Percentiles rank a stretch among this genome's conserved stretches.
Conservation (phyloP, 1,284 basidiomycete species). For the Papiliotrema terrestris region DNA sequence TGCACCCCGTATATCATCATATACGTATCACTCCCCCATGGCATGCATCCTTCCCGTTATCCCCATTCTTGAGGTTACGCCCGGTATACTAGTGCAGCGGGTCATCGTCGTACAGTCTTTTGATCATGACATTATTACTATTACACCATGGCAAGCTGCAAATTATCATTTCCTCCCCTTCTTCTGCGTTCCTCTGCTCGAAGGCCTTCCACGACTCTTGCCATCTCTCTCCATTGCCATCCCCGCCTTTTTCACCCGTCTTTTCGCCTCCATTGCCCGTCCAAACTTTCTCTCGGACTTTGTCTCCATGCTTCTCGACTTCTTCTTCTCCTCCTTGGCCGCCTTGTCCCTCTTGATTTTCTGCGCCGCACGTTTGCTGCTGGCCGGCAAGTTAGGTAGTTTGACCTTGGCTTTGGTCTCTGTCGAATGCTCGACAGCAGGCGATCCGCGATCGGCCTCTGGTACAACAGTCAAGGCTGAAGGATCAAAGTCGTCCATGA, state of each 20-base stretch:
- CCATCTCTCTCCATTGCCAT: constrained; percentile 41
- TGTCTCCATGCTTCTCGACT: constrained; percentile 42
- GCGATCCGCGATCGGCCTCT: not conserved
- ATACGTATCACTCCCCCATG: too few relatives aligned
- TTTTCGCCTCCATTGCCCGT: constrained; percentile 39
- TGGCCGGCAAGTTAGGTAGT: constrained; percentile 38
- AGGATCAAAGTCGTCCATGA: constrained; percentile 48
- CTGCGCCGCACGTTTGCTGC: constrained; percentile 34
- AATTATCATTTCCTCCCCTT: too few relatives aligned
- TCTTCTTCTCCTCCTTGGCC: constrained; percentile 28
- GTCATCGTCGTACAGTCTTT: too few relatives aligned
- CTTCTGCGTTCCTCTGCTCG: too few relatives aligned
- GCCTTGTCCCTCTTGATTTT: constrained; percentile 27
- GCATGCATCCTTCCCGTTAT: too few relatives aligned
- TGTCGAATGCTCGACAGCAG: not conserved
- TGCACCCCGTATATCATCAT: too few relatives aligned
- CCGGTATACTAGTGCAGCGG: too few relatives aligned
- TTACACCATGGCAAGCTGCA: too few relatives aligned
- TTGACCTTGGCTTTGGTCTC: constrained; percentile 5
- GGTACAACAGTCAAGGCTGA: constrained; percentile 7
- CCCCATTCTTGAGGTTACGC: too few relatives aligned
- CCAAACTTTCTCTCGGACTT: constrained; percentile 44
- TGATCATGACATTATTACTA: too few relatives aligned
- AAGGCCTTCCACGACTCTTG: not conserved
- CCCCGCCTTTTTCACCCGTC: constrained; percentile 39